phyloP scores from a whole-genome alignment of 2,329 filamentous ascomycete species.

The Tricladium varicosporioides region DNA sequence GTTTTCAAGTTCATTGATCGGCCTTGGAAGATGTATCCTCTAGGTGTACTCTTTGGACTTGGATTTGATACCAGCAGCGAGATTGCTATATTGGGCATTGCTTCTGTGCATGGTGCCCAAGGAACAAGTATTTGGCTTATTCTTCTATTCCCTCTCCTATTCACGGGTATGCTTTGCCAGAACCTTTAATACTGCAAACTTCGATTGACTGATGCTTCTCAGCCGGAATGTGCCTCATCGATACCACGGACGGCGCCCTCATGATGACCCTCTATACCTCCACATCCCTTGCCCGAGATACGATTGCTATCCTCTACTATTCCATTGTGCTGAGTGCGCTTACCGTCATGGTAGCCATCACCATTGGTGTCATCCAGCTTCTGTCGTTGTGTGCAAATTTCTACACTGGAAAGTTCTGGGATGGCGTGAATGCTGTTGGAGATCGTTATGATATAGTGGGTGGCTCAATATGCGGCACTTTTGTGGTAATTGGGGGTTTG shows the following conservation, averaged over 20 bases:
- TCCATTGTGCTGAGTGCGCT: slow-evolving; percentile 47
- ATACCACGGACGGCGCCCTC: slow-evolving; percentile 87
- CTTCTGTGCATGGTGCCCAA: slow-evolving; percentile 78
- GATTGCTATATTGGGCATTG: slow-evolving; percentile 87
- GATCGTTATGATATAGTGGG: slow-evolving; percentile 86
- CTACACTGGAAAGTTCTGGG: slow-evolving; percentile 80
- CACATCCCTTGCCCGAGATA: slow-evolving; percentile 72
- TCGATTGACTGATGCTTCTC: not conserved
- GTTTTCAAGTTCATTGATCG: slow-evolving; percentile 73
- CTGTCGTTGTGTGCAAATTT: slow-evolving; percentile 77
- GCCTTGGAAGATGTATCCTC: slow-evolving; percentile 95
- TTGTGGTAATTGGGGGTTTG: slow-evolving; percentile 68
- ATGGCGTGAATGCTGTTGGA: slow-evolving; percentile 72
- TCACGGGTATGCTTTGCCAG: slow-evolving; percentile 61
- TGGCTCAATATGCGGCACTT: slow-evolving; percentile 80
- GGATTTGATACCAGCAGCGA: slow-evolving; percentile 96
- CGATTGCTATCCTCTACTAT: slow-evolving; percentile 91
- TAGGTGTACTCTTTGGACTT: slow-evolving; percentile 84
- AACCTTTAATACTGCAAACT: not conserved
- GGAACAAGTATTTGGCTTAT: slow-evolving; percentile 95
- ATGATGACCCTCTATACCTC: slow-evolving; percentile 95
- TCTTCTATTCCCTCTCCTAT: slow-evolving; percentile 83
- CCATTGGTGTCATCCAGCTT: slow-evolving; percentile 84
- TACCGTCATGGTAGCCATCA: slow-evolving; percentile 39
- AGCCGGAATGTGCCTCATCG: slow-evolving; percentile 93